Evolutionary conservation across 305 asterid species (phyloP).

Genomic region (Ilex paraguariensis): DNA sequence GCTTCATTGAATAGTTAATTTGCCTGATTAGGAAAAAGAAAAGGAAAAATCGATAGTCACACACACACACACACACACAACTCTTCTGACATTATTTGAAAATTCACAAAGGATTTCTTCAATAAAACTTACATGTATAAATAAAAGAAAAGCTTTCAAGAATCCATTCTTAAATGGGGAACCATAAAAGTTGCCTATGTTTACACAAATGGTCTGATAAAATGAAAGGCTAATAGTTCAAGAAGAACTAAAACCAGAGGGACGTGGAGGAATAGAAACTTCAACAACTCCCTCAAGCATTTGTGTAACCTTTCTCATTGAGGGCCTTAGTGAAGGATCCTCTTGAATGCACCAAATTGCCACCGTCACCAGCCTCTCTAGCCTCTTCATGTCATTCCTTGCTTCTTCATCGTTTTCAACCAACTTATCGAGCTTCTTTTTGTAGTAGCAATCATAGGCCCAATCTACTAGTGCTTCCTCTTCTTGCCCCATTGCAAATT

Average conservation of each 20-base stretch:
- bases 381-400: slow-evolving; percentile 17
- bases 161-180: no score
- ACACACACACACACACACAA: no score
- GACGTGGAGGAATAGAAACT: slow-evolving; percentile 30
- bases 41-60: no score
- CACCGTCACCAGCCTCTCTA: slow-evolving; percentile 30
- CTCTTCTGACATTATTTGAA: no score
- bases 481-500: slow-evolving; percentile 15
- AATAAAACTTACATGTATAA: no score
- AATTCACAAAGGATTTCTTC: no score
- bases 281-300: slow-evolving; percentile 33
- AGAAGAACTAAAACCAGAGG: slow-evolving; percentile 8
- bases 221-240: neutral
- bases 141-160: no score
- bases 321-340: slow-evolving; percentile 30
- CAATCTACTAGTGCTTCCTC: slow-evolving; percentile 26
- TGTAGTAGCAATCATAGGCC: slow-evolving; percentile 26
- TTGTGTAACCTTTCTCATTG: slow-evolving; percentile 28
- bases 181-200: no score
- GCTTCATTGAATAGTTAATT: no score
- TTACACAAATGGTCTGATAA: no score
- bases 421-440: slow-evolving; percentile 11
- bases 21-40: no score
- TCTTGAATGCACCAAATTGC: slow-evolving; percentile 45
- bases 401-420: slow-evolving; percentile 37